Conservation (phyloP, 352 stramenopile species). For the Pythium chondricola region DNA sequence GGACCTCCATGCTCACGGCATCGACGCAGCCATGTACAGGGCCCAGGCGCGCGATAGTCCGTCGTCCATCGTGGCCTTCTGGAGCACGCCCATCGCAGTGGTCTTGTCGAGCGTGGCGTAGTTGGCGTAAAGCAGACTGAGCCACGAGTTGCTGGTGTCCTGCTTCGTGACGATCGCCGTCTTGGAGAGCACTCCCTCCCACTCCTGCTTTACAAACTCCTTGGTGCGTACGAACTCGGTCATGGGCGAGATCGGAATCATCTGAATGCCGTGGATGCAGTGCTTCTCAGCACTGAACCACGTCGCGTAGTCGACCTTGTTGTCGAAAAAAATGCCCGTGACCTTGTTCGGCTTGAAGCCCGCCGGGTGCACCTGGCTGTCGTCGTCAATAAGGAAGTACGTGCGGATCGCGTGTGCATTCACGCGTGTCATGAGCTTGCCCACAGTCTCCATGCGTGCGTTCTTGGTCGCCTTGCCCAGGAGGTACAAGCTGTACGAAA, state of each 20-base stretch:
- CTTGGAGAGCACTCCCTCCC: conserved; percentile 34
- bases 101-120: conserved; percentile 51
- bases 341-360: conserved; percentile 50
- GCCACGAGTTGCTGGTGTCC: conserved; percentile 55
- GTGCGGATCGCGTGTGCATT: conserved; percentile 46
- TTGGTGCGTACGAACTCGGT: too few relatives aligned
- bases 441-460: conserved; percentile 20
- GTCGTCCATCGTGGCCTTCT: conserved; percentile 57
- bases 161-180: conserved; percentile 1
- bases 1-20: conserved; percentile 4
- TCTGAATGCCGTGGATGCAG: conserved; percentile 65
- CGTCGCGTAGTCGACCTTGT: conserved; percentile 63
- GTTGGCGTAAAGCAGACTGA: conserved; percentile 69
- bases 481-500: conserved; percentile 33
- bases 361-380: conserved; percentile 39
- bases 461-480: conserved; percentile 43
- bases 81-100: conserved; percentile 38
- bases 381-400: conserved; percentile 52
- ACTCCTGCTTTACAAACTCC: conserved; percentile 40
- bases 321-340: conserved; percentile 73
- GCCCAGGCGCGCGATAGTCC: conserved; percentile 78
- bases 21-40: conserved; percentile 49
- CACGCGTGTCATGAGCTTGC: conserved; percentile 44
- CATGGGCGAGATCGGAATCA: conserved; percentile 47
- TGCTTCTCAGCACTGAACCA: conserved; percentile 60